Percentiles rank a stretch among this genome's conserved stretches.
These are phyloP conservation scores for Lactifluus volemus DNA, from an alignment of 768 basidiomycete species.

Conservation along the genomic window DNA sequence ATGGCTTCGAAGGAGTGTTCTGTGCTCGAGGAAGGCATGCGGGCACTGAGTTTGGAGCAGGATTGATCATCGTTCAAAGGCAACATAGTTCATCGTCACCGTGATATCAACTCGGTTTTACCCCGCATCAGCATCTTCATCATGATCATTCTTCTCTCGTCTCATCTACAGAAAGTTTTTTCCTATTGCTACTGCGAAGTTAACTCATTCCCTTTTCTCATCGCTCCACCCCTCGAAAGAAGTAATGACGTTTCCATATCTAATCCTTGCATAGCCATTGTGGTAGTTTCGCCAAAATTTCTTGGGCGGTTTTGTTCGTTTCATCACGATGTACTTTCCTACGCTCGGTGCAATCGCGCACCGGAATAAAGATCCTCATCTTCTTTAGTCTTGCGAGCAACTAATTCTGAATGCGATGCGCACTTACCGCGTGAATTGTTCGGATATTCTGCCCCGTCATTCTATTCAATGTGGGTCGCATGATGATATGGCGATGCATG, in stretches of 20 bases:
- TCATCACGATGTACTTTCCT: not conserved
- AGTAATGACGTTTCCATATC: constrained; percentile 7
- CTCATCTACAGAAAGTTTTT: not conserved
- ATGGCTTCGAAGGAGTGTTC: constrained; percentile 6
- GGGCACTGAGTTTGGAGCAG: constrained; percentile 51
- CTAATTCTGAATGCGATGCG: not conserved
- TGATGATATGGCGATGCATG: too few species aligned
- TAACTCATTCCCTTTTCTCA: not conserved
- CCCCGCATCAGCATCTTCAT: constrained; percentile 7
- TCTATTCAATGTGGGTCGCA: too few species aligned
- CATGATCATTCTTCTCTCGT: not conserved
- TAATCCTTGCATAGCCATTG: constrained; percentile 7
- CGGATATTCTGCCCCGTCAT: not conserved
- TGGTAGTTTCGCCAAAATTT: not conserved
- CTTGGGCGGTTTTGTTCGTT: not conserved
- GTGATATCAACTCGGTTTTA: constrained; percentile 5
- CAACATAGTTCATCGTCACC: not conserved
- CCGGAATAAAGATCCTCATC: not conserved
- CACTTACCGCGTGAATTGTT: not conserved
- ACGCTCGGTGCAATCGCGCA: not conserved
- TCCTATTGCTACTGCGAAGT: not conserved
- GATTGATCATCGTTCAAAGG: constrained; percentile 21
- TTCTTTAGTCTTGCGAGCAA: not conserved
- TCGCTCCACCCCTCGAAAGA: not conserved
- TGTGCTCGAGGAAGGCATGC: constrained; percentile 58